Evolutionary conservation across 2,329 filamentous ascomycete species (phyloP).

Genomic region (Mariannaea sp.): DNA sequence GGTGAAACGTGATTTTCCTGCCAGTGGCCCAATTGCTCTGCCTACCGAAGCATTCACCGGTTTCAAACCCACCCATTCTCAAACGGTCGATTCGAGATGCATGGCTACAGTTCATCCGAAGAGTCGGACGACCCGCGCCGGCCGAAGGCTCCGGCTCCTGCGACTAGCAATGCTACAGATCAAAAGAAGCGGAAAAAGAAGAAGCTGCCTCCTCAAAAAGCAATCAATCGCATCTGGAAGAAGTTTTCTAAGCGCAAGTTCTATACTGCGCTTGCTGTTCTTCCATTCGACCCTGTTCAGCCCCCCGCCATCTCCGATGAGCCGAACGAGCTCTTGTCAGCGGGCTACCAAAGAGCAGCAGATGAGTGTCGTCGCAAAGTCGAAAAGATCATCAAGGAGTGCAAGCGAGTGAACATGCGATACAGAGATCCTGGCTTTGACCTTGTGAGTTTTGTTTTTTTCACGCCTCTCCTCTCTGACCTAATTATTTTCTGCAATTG

Average conservation of each 20-base stretch:
- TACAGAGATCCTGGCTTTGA: slow-evolving; percentile 72
- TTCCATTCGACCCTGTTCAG: slow-evolving; percentile 66
- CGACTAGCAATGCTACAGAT: slow-evolving; percentile 42
- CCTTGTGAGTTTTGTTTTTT: slow-evolving; percentile 49
- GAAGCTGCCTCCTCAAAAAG: slow-evolving; percentile 64
- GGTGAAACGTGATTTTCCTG: not conserved
- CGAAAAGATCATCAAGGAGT: slow-evolving; percentile 66
- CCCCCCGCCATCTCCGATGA: slow-evolving; percentile 55
- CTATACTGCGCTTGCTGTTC: slow-evolving; percentile 66
- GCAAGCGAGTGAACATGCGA: slow-evolving; percentile 75
- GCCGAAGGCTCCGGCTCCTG: slow-evolving; percentile 42
- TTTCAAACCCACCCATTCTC: not conserved
- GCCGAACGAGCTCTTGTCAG: slow-evolving; percentile 63
- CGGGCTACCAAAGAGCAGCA: slow-evolving; percentile 66
- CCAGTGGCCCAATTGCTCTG: not conserved
- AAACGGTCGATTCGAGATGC: slow-evolving; percentile 37
- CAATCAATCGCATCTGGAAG: slow-evolving; percentile 70
- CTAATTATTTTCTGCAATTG: not conserved
- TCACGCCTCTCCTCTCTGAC: not conserved
- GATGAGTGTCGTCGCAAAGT: slow-evolving; percentile 68
- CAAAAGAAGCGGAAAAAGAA: slow-evolving; percentile 57
- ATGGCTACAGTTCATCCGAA: slow-evolving; percentile 56
- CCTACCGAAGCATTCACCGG: not conserved
- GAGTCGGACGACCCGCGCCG: slow-evolving; percentile 54
- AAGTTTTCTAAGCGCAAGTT: slow-evolving; percentile 63